phyloP scores from a whole-genome alignment of 2,329 filamentous ascomycete species.

The Ophiostoma piceae region DNA sequence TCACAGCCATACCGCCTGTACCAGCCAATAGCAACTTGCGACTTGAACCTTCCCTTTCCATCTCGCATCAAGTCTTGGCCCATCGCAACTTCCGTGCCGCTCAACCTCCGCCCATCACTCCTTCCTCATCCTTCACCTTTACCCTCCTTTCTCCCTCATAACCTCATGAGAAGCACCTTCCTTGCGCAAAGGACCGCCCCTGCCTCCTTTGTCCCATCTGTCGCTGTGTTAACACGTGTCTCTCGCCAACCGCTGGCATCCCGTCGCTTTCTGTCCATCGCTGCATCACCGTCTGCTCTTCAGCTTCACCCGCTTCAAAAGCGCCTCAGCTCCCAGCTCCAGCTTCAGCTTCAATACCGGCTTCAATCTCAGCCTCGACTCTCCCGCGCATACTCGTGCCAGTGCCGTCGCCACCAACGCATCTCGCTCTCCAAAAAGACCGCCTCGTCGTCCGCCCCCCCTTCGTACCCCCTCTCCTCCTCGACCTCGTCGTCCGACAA shows the following conservation, averaged over 20 bases:
- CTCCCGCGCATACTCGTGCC: slow-evolving; percentile 4
- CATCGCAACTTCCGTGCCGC: slow-evolving; percentile 16
- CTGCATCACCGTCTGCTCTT: not conserved
- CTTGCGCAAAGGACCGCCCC: slow-evolving; percentile 21
- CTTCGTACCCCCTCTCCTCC: slow-evolving; percentile 6
- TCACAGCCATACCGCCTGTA: not conserved
- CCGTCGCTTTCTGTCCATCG: slow-evolving; percentile 11
- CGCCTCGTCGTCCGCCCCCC: not conserved
- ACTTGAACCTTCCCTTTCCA: slow-evolving; percentile 17
- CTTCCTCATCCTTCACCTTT: not conserved
- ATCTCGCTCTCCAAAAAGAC: not conserved
- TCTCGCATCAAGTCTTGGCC: slow-evolving; percentile 13
- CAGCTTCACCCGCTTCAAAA: slow-evolving; percentile 9
- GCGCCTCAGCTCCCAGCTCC: not conserved
- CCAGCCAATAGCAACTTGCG: slow-evolving; percentile 8
- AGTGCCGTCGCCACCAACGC: slow-evolving; percentile 7
- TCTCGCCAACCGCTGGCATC: slow-evolving; percentile 2
- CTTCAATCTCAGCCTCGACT: not conserved
- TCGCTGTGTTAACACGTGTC: slow-evolving; percentile 1
- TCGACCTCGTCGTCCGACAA: slow-evolving; percentile 15
- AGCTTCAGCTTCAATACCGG: not conserved
- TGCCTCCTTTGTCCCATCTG: slow-evolving; percentile 20
- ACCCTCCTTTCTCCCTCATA: not conserved
- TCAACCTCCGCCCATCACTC: not conserved
- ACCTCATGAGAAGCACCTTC: slow-evolving; percentile 21